Percentiles rank a stretch among this genome's conserved stretches.
Conservation (phyloP, 768 basidiomycete species). For the Leucosporidium creatinivorum region DNA sequence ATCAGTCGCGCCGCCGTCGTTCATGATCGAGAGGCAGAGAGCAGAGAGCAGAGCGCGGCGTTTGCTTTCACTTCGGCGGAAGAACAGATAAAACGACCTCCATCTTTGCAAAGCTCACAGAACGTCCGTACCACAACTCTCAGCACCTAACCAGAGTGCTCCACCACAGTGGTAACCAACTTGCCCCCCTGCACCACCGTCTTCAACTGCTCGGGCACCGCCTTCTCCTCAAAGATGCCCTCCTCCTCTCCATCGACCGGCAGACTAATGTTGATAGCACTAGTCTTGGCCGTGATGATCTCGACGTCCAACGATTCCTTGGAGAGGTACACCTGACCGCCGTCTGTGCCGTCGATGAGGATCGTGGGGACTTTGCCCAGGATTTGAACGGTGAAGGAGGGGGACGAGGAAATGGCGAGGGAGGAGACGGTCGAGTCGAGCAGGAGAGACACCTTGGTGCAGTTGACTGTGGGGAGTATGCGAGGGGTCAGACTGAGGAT, state of each 20-base stretch:
- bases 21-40: too few relatives aligned
- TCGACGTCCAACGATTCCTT: conserved; percentile 61
- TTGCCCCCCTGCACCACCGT: conserved; percentile 72
- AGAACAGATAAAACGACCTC: too few relatives aligned
- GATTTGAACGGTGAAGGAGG: conserved; percentile 87
- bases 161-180: conserved; percentile 78
- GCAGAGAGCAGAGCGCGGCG: too few relatives aligned
- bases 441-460: conserved; percentile 75
- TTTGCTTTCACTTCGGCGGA: too few relatives aligned
- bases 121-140: not conserved
- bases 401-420: conserved; percentile 78
- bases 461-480: conserved; percentile 57
- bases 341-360: conserved; percentile 88
- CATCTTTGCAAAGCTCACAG: too few relatives aligned
- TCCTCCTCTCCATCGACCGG: conserved; percentile 70
- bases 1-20: too few relatives aligned
- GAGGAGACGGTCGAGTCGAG: conserved; percentile 90
- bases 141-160: conserved; percentile 55
- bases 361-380: conserved; percentile 84
- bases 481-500: not conserved
- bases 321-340: conserved; percentile 88
- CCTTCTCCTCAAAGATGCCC: conserved; percentile 78
- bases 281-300: conserved; percentile 92
- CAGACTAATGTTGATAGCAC: conserved; percentile 79
- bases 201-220: conserved; percentile 93